phyloP scores from a whole-genome alignment of 129 eudicot species.

The Arctium lappa region DNA sequence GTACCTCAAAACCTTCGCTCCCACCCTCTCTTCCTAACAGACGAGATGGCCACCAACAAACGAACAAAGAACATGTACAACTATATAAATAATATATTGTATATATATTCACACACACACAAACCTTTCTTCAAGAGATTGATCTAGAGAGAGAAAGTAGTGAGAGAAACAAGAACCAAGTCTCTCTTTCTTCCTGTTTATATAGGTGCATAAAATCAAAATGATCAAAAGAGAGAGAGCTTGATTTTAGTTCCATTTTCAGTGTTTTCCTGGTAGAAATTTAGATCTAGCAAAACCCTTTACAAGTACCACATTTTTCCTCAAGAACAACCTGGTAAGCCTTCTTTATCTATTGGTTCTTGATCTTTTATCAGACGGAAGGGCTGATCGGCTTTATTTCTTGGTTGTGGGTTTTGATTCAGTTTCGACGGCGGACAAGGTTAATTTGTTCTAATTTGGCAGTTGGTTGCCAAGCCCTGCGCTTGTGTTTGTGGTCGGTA shows the following conservation, averaged over 20 bases:
- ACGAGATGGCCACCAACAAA: constrained; percentile 43
- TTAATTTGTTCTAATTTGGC: not conserved
- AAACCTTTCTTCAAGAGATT: not conserved
- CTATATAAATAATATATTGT: not conserved
- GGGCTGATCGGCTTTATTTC: not conserved
- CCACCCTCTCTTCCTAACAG: constrained; percentile 22
- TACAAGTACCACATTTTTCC: constrained; percentile 17
- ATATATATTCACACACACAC: not conserved
- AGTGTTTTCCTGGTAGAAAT: not conserved
- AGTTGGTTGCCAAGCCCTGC: not conserved
- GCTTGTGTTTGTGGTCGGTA: constrained; percentile 1
- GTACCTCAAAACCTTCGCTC: constrained; percentile 37
- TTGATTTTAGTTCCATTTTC: not conserved
- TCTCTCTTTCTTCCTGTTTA: constrained; percentile 9
- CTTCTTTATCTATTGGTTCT: not conserved
- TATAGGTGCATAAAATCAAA: not conserved
- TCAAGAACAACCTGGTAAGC: constrained; percentile 11
- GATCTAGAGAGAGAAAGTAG: constrained; percentile 18
- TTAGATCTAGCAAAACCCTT: constrained; percentile 28
- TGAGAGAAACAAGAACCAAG: constrained; percentile 18
- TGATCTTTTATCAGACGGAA: not conserved
- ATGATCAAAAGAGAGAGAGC: constrained; percentile 4
- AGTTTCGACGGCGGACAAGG: not conserved
- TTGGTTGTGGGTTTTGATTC: not conserved
- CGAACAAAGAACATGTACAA: constrained; percentile 30